Base-by-base conservation (phyloP, 805 yeast genomes). In the Komagataella phaffii region DNA sequence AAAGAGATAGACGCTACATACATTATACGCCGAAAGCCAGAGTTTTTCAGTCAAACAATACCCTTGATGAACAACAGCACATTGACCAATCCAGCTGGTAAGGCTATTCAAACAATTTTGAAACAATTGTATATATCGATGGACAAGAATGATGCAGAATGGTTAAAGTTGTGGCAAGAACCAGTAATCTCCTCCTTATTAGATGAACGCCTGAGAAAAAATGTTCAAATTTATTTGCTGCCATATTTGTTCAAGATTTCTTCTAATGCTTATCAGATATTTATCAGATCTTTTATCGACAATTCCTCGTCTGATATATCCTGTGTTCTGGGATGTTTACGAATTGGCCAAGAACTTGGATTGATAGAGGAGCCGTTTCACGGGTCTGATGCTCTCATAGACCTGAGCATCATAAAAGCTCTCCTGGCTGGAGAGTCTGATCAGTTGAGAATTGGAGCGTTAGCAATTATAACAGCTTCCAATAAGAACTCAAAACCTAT, bases 11-110 rank as follows among this genome's bases (percentile, higher is more conserved):
- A 76, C 17, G 65, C 75, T 6, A 57, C 59, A 36, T 65, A 61
- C 50, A 65, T 88, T 7, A 50, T 82, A 1, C 55, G 60, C 1
- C 51, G 62, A 4, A 72, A 72, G 43, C 80, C 85, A 0, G 47
- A 56, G 1, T 79, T 85, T 53, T 64, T 80, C 3, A 57, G 56
- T 2, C 66, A 66, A 7, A 73, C 85, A n/a, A 59, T 85, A 12
- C 57, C 65, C 2, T 63, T 72, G 17, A 80, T 85, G 67, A 65
- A 69, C 55, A 71, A 81, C 1, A 80, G 77, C 56, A 76, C 88
- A 0, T 61, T 88, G 52, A 83, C 93, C 0, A 85, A 80, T 54
- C 75, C 83, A 2, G 71, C 80, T 17, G 81, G 85, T n/a, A 83
- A 79, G 58, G 71, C 81, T 17, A 52, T 83, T 1, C 69, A 69